phyloP scores from a whole-genome alignment of 768 basidiomycete species.

The Fistulinella prunicolor region DNA sequence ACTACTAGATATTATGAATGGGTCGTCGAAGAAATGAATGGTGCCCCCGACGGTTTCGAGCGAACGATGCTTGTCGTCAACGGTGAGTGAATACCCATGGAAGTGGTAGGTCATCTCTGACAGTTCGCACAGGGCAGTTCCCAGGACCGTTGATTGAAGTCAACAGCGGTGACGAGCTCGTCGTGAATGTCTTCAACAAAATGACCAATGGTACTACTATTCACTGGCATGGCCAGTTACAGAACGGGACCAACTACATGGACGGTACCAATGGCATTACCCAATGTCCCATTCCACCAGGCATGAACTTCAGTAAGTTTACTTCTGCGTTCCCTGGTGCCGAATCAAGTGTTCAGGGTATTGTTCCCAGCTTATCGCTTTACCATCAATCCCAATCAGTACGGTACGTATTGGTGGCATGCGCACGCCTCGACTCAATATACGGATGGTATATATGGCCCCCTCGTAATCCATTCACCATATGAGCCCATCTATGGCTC shows the following conservation, averaged over 20 bases:
- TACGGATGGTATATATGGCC: slow-evolving; percentile 50
- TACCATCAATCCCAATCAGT: slow-evolving; percentile 39
- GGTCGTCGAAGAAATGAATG: slow-evolving; percentile 37
- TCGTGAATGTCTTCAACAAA: slow-evolving; percentile 36
- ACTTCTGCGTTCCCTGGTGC: not conserved
- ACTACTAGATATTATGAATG: slow-evolving; percentile 44
- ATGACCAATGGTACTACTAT: slow-evolving; percentile 32
- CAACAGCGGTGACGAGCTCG: slow-evolving; percentile 33
- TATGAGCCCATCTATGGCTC: slow-evolving; percentile 29
- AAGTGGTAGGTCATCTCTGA: not conserved
- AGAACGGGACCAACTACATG: slow-evolving; percentile 46
- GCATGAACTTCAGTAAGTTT: slow-evolving; percentile 37
- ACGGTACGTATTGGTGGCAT: slow-evolving; percentile 52
- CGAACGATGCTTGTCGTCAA: slow-evolving; percentile 48
- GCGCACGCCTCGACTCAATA: slow-evolving; percentile 38
- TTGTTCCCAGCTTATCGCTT: slow-evolving; percentile 33
- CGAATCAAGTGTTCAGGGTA: not conserved
- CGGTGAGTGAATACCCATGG: slow-evolving; percentile 22
- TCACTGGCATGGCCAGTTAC: slow-evolving; percentile 38
- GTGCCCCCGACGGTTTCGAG: slow-evolving; percentile 41
- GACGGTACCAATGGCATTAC: slow-evolving; percentile 48
- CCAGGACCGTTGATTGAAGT: slow-evolving; percentile 35
- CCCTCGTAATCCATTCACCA: slow-evolving; percentile 45
- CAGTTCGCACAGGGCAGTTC: slow-evolving; percentile 27
- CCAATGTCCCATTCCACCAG: slow-evolving; percentile 54